A percentile compares a stretch with the other conserved stretches of the same genome.
phyloP scores from a whole-genome alignment of 768 basidiomycete species.

The Artomyces pyxidatus region DNA sequence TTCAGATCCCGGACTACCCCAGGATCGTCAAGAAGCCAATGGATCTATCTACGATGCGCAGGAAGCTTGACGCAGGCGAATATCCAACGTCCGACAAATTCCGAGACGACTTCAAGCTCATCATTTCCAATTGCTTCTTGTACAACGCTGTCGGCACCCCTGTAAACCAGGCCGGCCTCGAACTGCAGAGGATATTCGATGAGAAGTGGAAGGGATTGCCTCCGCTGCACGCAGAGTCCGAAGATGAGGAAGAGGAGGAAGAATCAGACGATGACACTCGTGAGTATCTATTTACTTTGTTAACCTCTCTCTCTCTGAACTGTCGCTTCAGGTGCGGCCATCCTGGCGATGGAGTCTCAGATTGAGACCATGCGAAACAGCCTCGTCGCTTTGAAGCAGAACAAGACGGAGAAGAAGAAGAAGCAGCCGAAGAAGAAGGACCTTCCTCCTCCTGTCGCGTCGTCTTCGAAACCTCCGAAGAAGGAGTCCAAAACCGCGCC shows the following conservation, averaged over 20 bases:
- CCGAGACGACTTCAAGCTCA: slow-evolving; percentile 85
- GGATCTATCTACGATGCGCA: slow-evolving; percentile 86
- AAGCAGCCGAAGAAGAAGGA: slow-evolving; percentile 70
- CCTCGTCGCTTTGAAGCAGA: slow-evolving; percentile 51
- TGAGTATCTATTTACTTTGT: slow-evolving; percentile 29
- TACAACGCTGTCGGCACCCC: slow-evolving; percentile 88
- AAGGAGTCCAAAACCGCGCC: slow-evolving; percentile 37
- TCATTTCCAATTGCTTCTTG: slow-evolving; percentile 88
- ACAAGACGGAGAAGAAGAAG: slow-evolving; percentile 41
- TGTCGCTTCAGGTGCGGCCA: slow-evolving; percentile 50
- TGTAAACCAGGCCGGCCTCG: slow-evolving; percentile 80
- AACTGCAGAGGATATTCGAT: slow-evolving; percentile 82
- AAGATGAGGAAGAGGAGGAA: slow-evolving; percentile 54
- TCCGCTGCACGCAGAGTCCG: slow-evolving; percentile 34
- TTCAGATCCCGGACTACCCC: slow-evolving; percentile 78
- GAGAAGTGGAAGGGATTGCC: slow-evolving; percentile 87
- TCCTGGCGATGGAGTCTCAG: slow-evolving; percentile 68
- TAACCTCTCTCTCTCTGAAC: slow-evolving; percentile 12
- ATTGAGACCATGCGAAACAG: slow-evolving; percentile 71
- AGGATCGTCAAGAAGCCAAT: slow-evolving; percentile 91
- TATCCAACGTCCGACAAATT: slow-evolving; percentile 78
- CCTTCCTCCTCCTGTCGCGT: slow-evolving; percentile 41
- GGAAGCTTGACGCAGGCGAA: slow-evolving; percentile 69
- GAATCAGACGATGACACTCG: slow-evolving; percentile 59
- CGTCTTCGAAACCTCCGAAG: slow-evolving; percentile 50